These are phyloP conservation scores for Rhinocladiella similis DNA, from an alignment of 2,329 filamentous ascomycete species.

Conservation along the genomic window DNA sequence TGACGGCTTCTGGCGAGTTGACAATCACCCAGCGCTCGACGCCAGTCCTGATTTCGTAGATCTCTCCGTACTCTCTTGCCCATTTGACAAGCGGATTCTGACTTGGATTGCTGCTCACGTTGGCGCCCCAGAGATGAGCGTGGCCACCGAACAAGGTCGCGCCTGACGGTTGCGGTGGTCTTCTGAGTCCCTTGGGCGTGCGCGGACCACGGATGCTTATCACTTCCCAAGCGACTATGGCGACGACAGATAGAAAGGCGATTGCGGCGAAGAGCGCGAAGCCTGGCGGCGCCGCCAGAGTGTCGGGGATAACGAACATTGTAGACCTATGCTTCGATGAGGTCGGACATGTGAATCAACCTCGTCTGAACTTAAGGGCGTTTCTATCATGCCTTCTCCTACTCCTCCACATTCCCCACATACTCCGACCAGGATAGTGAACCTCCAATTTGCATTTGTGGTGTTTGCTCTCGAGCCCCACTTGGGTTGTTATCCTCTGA, in stretches of 20 bases:
- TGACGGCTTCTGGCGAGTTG: slow-evolving; percentile 10
- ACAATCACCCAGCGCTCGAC: slow-evolving; percentile 15
- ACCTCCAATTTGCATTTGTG: too few species aligned
- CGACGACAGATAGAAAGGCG: neutral
- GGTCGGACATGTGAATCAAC: too few species aligned
- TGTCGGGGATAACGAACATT: too few species aligned
- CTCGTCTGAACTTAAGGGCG: too few species aligned
- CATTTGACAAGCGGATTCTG: slow-evolving; percentile 17
- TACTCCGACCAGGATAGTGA: too few species aligned
- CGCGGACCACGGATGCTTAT: neutral
- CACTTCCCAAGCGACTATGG: slow-evolving; percentile 1
- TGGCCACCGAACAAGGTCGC: slow-evolving; percentile 5
- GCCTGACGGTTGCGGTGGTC: slow-evolving; percentile 2
- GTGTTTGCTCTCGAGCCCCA: too few species aligned
- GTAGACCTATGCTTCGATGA: too few species aligned
- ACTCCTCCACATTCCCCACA: too few species aligned
- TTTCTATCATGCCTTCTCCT: too few species aligned
- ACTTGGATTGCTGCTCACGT: slow-evolving; percentile 5
- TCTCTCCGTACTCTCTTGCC: slow-evolving; percentile 20
- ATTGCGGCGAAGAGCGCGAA: neutral
- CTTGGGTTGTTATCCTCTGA: too few species aligned
- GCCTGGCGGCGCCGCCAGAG: too few species aligned
- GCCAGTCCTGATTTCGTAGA: slow-evolving; percentile 18
- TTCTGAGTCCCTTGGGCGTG: slow-evolving; percentile 8
- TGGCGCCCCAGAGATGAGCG: slow-evolving; percentile 4